Evolutionary conservation across 306 rosid species (phyloP).

Genomic region (Medicago lupulina): DNA sequence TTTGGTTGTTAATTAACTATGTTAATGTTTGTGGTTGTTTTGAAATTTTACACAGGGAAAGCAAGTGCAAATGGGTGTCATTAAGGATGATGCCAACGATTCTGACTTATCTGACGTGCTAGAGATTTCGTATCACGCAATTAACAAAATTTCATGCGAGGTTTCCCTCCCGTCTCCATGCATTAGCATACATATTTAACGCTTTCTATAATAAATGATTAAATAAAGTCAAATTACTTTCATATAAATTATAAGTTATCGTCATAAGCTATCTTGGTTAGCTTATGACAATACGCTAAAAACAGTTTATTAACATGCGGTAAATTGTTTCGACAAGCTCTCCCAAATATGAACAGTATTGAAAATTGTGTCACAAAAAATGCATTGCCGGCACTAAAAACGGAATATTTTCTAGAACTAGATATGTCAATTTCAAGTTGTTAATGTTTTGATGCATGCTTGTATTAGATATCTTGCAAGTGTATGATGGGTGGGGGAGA

Average conservation of each 20-base stretch:
- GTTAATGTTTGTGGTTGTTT: conserved; percentile 4
- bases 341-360: not conserved
- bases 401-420: not conserved
- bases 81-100: conserved; percentile 45
- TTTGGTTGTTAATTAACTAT: conserved; percentile 9
- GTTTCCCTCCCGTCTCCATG: conserved; percentile 35
- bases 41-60: conserved; percentile 44
- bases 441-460: conserved; percentile 9
- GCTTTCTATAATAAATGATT: not conserved
- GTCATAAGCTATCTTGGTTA: no score
- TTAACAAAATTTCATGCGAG: conserved; percentile 64
- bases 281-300: no score
- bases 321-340: no score
- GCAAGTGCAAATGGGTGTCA: conserved; percentile 13
- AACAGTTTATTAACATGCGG: no score
- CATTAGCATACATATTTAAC: not conserved
- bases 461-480: conserved; percentile 61
- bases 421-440: not conserved
- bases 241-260: no score
- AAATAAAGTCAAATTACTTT: not conserved
- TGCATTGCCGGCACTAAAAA: no score
- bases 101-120: conserved; percentile 47
- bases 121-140: conserved; percentile 49
- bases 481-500: conserved; percentile 53
- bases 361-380: not conserved